Evolutionary conservation across 2,329 filamentous ascomycete genomes (phyloP), one percentile per base, ranked within the genome.

Genomic region (Chalaropsis ovoidea): DNA sequence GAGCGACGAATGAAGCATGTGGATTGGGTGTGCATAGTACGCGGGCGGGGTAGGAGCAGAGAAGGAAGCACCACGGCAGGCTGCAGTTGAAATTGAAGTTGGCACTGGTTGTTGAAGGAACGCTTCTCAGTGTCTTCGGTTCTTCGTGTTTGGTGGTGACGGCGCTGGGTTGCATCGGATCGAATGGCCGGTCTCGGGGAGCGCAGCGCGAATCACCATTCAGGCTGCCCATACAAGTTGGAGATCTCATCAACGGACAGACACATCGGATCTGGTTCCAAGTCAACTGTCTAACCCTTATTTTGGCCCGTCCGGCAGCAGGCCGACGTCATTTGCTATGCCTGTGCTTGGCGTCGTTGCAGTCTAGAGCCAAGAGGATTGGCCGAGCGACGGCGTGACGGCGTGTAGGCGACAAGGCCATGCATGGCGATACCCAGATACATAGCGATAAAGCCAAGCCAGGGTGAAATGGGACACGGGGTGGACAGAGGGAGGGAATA

Each of bases 291-390:
- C 24, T 56, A 56, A 31, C 52, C 22, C 27, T 56, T 27, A 56
- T 56, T 35, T 6, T n/a, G 2, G 24, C 8, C 52, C 13, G 24
- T n/a, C 4, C 15, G 17, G 27, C 22, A n/a, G 17, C 52, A 35
- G 31, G 52, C 52, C 22, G 52, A 56, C 52, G 52, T 56, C 52
- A 35, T 56, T 56, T 31, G 31, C n/a, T n/a, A n/a, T n/a, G n/a
- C n/a, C n/a, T 31, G 31, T 31, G 31, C 31, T 31, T 31, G 31
- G 31, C 31, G 6, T n/a, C n/a, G n/a, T 11, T 13, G 22, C 4
- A 17, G 24, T 1, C 45, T 13, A 13, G 52, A 35, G 27, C 52
- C 27, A 56, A 31, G 1, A n/a, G 22, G 22, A 56, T 17, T 27
- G 1, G 22, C 24, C 24, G 49, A 43, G 42, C 13, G 42, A 43